Conservation (phyloP, 1,139 yeast species). For the Neolecta irregularis region DNA sequence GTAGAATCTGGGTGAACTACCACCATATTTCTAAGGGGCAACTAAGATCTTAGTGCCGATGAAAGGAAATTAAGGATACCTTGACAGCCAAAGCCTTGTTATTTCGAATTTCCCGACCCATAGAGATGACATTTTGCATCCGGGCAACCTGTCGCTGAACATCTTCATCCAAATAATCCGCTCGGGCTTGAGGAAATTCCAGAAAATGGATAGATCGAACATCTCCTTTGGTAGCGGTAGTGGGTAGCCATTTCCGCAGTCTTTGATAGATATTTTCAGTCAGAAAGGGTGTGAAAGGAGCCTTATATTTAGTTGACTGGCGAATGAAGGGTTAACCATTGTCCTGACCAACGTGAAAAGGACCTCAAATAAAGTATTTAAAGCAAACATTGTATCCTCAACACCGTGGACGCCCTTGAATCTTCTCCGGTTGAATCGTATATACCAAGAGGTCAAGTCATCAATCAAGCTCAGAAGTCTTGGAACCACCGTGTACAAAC, state of each 20-base stretch:
- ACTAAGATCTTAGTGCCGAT: slow-evolving; percentile 22
- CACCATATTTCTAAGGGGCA: slow-evolving; percentile 79
- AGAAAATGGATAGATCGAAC: slow-evolving; percentile 83
- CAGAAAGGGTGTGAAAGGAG: slow-evolving; percentile 95
- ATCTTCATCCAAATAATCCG: slow-evolving; percentile 68
- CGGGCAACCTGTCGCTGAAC: slow-evolving; percentile 59
- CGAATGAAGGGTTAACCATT: no score
- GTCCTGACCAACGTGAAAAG: slow-evolving; percentile 78
- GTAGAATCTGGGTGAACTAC: slow-evolving; percentile 65
- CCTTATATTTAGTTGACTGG: no score
- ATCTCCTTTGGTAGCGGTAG: slow-evolving; percentile 41
- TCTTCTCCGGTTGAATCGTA: slow-evolving; percentile 94
- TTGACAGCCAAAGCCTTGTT: slow-evolving; percentile 85
- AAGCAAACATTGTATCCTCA: slow-evolving; percentile 69
- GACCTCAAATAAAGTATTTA: slow-evolving; percentile 83
- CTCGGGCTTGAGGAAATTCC: slow-evolving; percentile 72
- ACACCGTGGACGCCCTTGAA: slow-evolving; percentile 84
- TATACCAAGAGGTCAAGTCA: slow-evolving; percentile 96
- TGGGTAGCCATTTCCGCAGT: slow-evolving; percentile 46
- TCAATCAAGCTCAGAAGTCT: slow-evolving; percentile 76
- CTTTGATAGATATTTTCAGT: slow-evolving; percentile 79
- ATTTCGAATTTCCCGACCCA: slow-evolving; percentile 93
- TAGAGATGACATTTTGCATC: slow-evolving; percentile 93
- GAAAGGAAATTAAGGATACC: not conserved
- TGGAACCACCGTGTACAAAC: slow-evolving; percentile 92